phyloP scores from a whole-genome alignment of 495 filamentous ascomycete species.

The Rhizodiscina lignyota region DNA sequence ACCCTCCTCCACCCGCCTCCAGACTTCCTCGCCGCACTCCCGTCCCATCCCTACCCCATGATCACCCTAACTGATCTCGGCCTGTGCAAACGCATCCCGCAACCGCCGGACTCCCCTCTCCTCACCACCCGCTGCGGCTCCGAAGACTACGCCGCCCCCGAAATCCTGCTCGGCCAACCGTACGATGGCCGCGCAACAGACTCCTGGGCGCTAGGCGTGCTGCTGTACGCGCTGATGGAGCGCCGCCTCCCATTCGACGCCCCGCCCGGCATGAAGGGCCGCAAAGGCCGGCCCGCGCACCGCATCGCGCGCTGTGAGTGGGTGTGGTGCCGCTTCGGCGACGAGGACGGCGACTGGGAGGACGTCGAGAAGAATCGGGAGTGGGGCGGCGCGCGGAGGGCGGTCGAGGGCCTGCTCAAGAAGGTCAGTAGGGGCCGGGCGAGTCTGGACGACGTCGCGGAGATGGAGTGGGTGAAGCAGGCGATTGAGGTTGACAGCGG shows the following conservation, averaged over 20 bases:
- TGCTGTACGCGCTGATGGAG: constrained; percentile 89
- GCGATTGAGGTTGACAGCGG: constrained; percentile 59
- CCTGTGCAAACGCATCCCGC: constrained; percentile 65
- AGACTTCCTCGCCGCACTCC: constrained; percentile 27
- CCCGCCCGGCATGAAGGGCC: constrained; percentile 42
- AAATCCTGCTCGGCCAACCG: constrained; percentile 84
- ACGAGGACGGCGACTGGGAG: constrained; percentile 57
- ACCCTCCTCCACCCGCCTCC: constrained; percentile 64
- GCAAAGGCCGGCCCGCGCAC: constrained; percentile 55
- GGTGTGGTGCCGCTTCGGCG: constrained; percentile 75
- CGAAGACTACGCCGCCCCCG: constrained; percentile 93
- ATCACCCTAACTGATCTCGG: constrained; percentile 85
- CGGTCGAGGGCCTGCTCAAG: constrained; percentile 69
- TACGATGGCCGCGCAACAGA: constrained; percentile 90
- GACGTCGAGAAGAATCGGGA: constrained; percentile 33
- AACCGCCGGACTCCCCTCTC: constrained; percentile 49
- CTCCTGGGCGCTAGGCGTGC: constrained; percentile 86
- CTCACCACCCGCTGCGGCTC: constrained; percentile 83
- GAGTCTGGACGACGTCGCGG: constrained; percentile 50
- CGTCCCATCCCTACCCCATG: constrained; percentile 60
- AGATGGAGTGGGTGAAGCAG: constrained; percentile 56
- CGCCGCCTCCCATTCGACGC: constrained; percentile 84
- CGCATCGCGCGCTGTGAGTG: constrained; percentile 91
- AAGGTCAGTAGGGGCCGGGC: constrained; percentile 56
- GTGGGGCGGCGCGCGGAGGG: constrained; percentile 56